Conservation (phyloP, 1,284 basidiomycete species). For the Austroboletus rostrupii region DNA sequence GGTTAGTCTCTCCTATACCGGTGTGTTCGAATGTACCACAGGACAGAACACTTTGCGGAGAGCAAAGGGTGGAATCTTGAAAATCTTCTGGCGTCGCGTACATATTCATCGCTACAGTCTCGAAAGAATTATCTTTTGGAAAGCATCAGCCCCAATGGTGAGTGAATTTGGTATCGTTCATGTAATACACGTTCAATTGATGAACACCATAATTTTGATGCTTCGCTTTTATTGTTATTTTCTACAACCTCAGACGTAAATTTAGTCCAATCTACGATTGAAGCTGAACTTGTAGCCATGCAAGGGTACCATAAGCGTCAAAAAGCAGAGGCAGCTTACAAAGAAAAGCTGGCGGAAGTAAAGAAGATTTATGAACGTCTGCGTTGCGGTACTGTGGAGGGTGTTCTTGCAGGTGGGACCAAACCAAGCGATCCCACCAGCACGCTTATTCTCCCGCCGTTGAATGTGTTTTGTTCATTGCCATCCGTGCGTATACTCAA, state of each 20-base stretch:
- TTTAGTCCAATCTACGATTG: slow-evolving; percentile 21
- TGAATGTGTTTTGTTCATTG: slow-evolving; percentile 42
- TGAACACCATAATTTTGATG: not conserved
- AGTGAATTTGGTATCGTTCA: slow-evolving; percentile 2
- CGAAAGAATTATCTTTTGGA: slow-evolving; percentile 36
- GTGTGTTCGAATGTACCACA: slow-evolving; percentile 16
- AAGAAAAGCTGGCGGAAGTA: slow-evolving; percentile 23
- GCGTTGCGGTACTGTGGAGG: slow-evolving; percentile 14
- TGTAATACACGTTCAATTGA: not conserved
- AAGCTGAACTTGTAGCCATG: slow-evolving; percentile 31
- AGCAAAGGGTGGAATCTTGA: slow-evolving; percentile 36
- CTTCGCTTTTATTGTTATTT: not conserved
- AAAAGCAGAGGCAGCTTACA: slow-evolving; percentile 22
- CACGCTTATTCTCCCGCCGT: slow-evolving; percentile 34
- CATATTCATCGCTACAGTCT: slow-evolving; percentile 35
- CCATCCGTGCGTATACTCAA: slow-evolving; percentile 40
- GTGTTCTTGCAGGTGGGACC: not conserved
- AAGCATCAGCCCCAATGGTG: slow-evolving; percentile 31
- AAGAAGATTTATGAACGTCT: slow-evolving; percentile 35
- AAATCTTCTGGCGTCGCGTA: slow-evolving; percentile 35
- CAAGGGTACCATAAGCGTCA: slow-evolving; percentile 25
- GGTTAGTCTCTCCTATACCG: not conserved
- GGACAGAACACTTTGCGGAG: slow-evolving; percentile 33
- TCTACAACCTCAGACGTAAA: slow-evolving; percentile 26
- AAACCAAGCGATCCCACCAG: slow-evolving; percentile 7